phyloP scores from a whole-genome alignment of 148 eudicot genomes.

The Spergularia bocconei region DNA sequence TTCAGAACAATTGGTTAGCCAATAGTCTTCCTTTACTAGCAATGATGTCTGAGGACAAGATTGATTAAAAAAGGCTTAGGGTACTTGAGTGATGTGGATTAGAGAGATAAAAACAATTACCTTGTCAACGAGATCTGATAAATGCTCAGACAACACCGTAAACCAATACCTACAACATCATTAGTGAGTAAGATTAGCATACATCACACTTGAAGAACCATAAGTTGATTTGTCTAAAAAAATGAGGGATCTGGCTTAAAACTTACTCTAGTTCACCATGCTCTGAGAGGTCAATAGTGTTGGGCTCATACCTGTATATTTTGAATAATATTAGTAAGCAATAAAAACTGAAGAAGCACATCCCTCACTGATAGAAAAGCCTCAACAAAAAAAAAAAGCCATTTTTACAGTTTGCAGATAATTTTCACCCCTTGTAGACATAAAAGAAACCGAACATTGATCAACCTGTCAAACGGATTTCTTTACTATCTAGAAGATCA shows the following conservation, averaged over 20 bases:
- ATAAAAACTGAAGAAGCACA: not conserved
- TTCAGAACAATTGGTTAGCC: not conserved
- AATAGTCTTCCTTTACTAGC: not conserved
- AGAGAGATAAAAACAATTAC: conserved; percentile 30
- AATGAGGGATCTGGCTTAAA: not conserved
- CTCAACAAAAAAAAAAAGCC: not conserved
- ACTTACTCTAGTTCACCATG: conserved; percentile 89
- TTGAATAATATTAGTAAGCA: not conserved
- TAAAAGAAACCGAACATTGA: not conserved
- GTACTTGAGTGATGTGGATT: not conserved
- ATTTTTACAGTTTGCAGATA: not conserved
- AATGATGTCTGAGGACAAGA: not conserved
- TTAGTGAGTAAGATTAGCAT: conserved; percentile 12
- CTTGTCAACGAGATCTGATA: conserved; percentile 98
- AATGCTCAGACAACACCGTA: conserved; percentile 81
- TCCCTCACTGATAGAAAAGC: not conserved
- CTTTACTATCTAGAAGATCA: not conserved
- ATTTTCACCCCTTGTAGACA: not conserved
- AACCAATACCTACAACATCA: conserved; percentile 70
- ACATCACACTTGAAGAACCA: not conserved
- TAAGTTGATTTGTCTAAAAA: not conserved
- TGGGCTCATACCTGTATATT: conserved; percentile 81
- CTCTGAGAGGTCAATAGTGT: conserved; percentile 89
- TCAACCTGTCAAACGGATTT: conserved; percentile 3
- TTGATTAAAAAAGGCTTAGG: not conserved